phyloP scores from a whole-genome alignment of 2,329 filamentous ascomycete genomes.

The Tolypocladium tropicale region DNA sequence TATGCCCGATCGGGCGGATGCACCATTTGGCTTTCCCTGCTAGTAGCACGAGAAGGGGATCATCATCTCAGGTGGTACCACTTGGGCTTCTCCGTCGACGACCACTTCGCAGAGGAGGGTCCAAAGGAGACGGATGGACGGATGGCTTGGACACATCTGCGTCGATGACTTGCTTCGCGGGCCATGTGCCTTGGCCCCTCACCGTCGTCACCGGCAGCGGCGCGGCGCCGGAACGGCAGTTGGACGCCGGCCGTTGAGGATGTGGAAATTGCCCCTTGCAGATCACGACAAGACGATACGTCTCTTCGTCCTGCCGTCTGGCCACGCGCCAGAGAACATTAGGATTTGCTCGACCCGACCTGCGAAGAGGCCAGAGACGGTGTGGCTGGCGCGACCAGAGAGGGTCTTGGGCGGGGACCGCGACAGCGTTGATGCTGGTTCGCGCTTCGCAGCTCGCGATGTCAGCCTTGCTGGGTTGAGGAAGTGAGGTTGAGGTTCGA shows the following conservation, averaged over 20 bases:
- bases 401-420: not conserved
- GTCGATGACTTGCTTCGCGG: not conserved
- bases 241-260: no score
- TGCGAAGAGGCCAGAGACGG: not conserved
- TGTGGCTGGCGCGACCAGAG: not conserved
- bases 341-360: not conserved
- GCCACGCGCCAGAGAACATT: not conserved
- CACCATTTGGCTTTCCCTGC: no score
- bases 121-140: no score
- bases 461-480: not conserved
- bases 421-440: not conserved
- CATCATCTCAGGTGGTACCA: no score
- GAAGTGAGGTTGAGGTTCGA: not conserved
- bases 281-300: no score
- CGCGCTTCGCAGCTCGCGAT: not conserved
- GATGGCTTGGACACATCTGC: not conserved
- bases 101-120: no score
- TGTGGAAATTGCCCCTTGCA: no score
- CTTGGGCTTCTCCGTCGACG: no score
- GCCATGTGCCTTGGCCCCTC: not conserved
- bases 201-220: not conserved
- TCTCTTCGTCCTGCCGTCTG: no score
- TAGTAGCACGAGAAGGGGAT: no score
- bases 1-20: no score
- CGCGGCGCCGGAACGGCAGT: not conserved